Percentiles rank a stretch among this genome's conserved stretches.
phyloP scores from a whole-genome alignment of 805 yeast species.

The Saccharomycopsis sp. region DNA sequence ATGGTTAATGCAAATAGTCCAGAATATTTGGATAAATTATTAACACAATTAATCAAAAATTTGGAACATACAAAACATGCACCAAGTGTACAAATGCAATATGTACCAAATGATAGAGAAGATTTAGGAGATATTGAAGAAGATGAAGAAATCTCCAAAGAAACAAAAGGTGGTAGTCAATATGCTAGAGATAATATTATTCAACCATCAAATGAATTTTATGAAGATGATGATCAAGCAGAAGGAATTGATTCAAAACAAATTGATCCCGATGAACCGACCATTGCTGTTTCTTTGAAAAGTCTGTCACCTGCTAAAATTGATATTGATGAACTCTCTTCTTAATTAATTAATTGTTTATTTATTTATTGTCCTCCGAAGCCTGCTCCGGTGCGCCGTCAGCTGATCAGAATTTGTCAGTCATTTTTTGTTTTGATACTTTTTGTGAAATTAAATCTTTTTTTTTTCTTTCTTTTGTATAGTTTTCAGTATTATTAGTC shows the following conservation, averaged over 20 bases:
- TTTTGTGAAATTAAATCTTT: too few species aligned
- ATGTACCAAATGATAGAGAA: conserved; percentile 82
- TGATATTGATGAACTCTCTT: too few species aligned
- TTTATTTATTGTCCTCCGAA: too few species aligned
- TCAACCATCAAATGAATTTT: conserved; percentile 69
- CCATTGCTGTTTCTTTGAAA: conserved; percentile 1
- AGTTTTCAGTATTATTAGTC: too few species aligned
- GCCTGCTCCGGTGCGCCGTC: too few species aligned
- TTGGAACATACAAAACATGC: conserved; percentile 88
- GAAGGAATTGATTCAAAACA: conserved; percentile 21
- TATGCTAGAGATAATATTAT: conserved; percentile 68
- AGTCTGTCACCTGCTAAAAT: not conserved
- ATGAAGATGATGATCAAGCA: conserved; percentile 49
- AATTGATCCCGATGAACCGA: not conserved
- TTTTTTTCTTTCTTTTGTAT: too few species aligned
- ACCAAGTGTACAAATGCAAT: conserved; percentile 91
- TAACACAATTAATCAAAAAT: conserved; percentile 66
- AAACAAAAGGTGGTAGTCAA: conserved; percentile 86
- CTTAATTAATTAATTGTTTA: too few species aligned
- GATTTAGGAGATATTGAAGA: conserved; percentile 82
- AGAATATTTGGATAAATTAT: conserved; percentile 78
- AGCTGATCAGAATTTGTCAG: too few species aligned
- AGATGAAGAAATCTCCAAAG: conserved; percentile 68
- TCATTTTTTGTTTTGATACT: too few species aligned
- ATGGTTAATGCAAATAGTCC: conserved; percentile 95